These are phyloP conservation scores for Elsinoe ampelina DNA, from an alignment of 2,329 filamentous ascomycete species.

Conservation along the genomic window DNA sequence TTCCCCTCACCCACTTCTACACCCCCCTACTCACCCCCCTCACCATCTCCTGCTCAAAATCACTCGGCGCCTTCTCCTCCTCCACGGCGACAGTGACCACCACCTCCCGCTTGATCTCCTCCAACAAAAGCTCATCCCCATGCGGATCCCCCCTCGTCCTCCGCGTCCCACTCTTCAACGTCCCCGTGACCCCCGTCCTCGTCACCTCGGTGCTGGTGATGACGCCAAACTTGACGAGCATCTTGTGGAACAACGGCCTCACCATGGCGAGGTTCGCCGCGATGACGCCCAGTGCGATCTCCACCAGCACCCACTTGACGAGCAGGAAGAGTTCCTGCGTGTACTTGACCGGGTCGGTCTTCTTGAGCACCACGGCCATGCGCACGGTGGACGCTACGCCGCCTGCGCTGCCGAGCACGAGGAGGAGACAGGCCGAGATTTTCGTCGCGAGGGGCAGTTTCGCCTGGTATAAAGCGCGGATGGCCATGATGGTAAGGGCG, in stretches of 20 bases:
- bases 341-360: conserved; percentile 19
- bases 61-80: background rate
- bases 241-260: conserved; percentile 24
- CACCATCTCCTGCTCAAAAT: background rate
- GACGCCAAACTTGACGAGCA: conserved; percentile 4
- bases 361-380: conserved; percentile 5
- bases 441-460: conserved; percentile 11
- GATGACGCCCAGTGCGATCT: conserved; percentile 28
- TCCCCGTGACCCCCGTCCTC: background rate
- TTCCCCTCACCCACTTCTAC: background rate
- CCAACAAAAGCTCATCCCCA: conserved; percentile 5
- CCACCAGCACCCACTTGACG: conserved; percentile 25
- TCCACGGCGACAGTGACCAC: background rate
- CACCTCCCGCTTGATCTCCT: conserved; percentile 8
- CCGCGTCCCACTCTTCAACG: background rate
- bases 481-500: conserved; percentile 28
- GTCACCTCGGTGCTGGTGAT: background rate
- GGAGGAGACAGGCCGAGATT: conserved; percentile 1
- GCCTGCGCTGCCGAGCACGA: conserved; percentile 5
- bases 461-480: conserved; percentile 27
- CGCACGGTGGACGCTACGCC: background rate
- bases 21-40: background rate
- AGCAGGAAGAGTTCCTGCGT: conserved; percentile 20
- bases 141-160: background rate
- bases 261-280: conserved; percentile 27